Evolutionary conservation across 495 filamentous ascomycete species (phyloP).

Genomic region (Aspergillus avenaceus): DNA sequence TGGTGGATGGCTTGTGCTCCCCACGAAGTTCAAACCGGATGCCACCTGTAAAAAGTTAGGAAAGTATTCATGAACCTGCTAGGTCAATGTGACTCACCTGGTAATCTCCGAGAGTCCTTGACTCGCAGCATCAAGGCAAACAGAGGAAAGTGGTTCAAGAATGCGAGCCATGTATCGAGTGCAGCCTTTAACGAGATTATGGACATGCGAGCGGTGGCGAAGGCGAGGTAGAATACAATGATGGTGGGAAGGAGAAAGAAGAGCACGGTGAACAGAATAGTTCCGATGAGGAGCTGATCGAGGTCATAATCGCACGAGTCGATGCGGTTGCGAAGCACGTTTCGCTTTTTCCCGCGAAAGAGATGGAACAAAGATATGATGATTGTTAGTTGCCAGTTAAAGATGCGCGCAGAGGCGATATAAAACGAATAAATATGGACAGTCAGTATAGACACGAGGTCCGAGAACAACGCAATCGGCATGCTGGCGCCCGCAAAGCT

Average conservation of each 20-base stretch:
- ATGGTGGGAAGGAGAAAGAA: conserved; percentile 96
- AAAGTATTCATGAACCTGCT: neutral
- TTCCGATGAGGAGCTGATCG: conserved; percentile 93
- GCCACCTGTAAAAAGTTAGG: conserved; percentile 52
- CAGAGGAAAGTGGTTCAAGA: conserved; percentile 95
- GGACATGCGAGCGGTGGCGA: conserved; percentile 87
- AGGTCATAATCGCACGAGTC: conserved; percentile 99
- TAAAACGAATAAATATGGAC: conserved; percentile 98
- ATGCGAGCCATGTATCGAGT: conserved; percentile 87
- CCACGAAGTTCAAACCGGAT: conserved; percentile 87
- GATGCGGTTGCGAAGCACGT: conserved; percentile 93
- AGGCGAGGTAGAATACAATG: conserved; percentile 93
- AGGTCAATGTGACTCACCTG: conserved; percentile 51
- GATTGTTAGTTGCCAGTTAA: conserved; percentile 96
- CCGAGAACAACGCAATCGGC: conserved; percentile 94
- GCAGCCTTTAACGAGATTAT: conserved; percentile 89
- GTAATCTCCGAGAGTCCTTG: conserved; percentile 87
- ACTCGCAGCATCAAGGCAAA: conserved; percentile 96
- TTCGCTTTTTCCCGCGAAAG: conserved; percentile 96
- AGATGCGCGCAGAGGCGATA: conserved; percentile 91
- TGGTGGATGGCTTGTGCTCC: conserved; percentile 21
- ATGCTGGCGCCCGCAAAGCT: conserved; percentile 94
- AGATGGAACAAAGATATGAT: conserved; percentile 96
- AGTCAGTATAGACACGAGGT: conserved; percentile 86
- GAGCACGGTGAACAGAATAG: conserved; percentile 91